Evolutionary conservation across 2,329 filamentous ascomycete genomes (phyloP).

Genomic region (Chaetomium sp.): DNA sequence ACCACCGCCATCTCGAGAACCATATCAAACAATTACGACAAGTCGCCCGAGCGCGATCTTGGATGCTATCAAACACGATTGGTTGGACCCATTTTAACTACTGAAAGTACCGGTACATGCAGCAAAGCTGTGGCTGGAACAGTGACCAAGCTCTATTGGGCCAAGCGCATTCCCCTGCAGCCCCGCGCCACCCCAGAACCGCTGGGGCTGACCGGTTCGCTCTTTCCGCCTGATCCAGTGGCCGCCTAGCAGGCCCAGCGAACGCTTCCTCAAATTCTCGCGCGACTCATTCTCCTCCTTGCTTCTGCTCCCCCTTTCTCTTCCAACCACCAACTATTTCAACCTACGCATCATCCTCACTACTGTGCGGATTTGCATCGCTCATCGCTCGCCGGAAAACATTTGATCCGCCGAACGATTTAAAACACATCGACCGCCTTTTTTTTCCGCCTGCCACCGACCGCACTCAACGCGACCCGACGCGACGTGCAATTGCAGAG

Average conservation of each 20-base stretch:
- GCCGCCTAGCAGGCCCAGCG: background rate
- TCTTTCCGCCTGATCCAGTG: background rate
- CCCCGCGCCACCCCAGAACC: background rate
- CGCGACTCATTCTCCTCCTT: slow-evolving; percentile 10
- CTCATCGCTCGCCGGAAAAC: slow-evolving; percentile 27
- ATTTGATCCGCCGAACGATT: background rate
- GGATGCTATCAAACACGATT: background rate
- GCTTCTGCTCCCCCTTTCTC: slow-evolving; percentile 6
- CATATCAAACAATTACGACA: too few species aligned
- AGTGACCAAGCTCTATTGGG: background rate
- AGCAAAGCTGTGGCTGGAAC: background rate
- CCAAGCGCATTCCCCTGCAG: background rate
- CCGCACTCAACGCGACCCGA: slow-evolving; percentile 12
- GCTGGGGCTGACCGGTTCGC: background rate
- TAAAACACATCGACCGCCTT: background rate
- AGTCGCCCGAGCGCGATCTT: too few species aligned
- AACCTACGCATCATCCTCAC: slow-evolving; percentile 16
- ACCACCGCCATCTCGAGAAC: too few species aligned
- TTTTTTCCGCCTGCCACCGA: slow-evolving; percentile 1
- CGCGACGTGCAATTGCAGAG: slow-evolving; percentile 15
- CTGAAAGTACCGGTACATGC: background rate
- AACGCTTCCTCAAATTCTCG: slow-evolving; percentile 15
- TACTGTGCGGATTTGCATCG: slow-evolving; percentile 27
- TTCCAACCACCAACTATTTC: slow-evolving; percentile 14
- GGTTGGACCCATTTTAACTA: background rate